These are phyloP conservation scores for Rhodotorula sp. DNA, from an alignment of 1,284 basidiomycete genomes.

Conservation along the genomic window DNA sequence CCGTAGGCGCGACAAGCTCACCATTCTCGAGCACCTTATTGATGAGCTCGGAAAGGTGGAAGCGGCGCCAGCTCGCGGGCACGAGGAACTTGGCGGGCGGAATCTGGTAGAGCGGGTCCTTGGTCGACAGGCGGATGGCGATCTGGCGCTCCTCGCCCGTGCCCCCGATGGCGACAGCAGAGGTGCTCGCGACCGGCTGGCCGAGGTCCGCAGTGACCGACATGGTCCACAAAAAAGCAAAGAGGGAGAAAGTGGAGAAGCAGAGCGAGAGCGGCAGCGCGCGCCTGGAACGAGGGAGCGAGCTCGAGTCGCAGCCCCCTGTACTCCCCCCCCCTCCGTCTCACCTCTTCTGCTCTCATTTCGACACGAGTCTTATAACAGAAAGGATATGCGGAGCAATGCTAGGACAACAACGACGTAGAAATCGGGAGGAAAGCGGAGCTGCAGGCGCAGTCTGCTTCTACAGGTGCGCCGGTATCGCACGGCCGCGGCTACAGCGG, in stretches of 20 bases:
- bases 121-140: constrained; percentile 78
- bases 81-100: constrained; percentile 93
- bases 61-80: constrained; percentile 84
- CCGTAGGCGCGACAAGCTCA: constrained; percentile 7
- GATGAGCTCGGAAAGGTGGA: constrained; percentile 95
- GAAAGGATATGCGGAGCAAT: too few relatives aligned
- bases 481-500: constrained; percentile 1
- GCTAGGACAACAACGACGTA: too few relatives aligned
- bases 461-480: too few relatives aligned
- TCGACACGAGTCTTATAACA: too few relatives aligned
- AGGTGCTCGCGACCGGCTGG: constrained; percentile 31
- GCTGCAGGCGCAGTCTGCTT: too few relatives aligned
- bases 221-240: not conserved
- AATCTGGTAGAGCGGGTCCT: constrained; percentile 70
- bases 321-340: not conserved
- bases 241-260: constrained; percentile 6
- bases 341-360: too few relatives aligned
- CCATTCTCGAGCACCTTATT: constrained; percentile 75
- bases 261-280: not conserved
- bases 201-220: constrained; percentile 17
- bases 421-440: too few relatives aligned
- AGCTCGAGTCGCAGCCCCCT: not conserved
- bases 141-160: constrained; percentile 44
- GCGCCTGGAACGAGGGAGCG: not conserved
- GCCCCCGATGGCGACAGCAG: constrained; percentile 7